Conservation (phyloP, 768 basidiomycete species). For the Dentipellis fragilis region DNA sequence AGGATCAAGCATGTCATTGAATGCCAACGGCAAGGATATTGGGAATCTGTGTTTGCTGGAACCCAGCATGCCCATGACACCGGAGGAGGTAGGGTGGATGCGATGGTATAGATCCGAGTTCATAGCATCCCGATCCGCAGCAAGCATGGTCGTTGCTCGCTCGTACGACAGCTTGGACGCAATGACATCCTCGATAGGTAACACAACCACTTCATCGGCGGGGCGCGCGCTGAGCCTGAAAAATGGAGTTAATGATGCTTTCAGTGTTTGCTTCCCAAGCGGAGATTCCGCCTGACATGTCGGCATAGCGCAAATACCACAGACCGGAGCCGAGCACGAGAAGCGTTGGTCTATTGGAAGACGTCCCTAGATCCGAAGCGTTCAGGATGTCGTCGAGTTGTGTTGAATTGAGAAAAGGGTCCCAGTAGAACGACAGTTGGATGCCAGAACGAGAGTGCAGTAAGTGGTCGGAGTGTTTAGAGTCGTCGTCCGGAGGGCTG, state of each 20-base stretch:
- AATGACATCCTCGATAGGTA: conserved; percentile 72
- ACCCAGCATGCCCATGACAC: background rate
- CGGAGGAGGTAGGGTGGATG: conserved; percentile 29
- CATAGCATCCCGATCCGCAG: conserved; percentile 83
- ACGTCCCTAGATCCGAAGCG: background rate
- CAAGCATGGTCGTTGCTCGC: conserved; percentile 58
- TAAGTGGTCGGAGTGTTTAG: conserved; percentile 61
- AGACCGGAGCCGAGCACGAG: conserved; percentile 80
- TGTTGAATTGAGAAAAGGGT: conserved; percentile 76
- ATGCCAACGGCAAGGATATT: conserved; percentile 61
- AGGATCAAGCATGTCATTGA: conserved; percentile 71
- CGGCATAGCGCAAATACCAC: conserved; percentile 79
- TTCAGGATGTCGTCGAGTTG: conserved; percentile 23
- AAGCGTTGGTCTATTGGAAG: conserved; percentile 40
- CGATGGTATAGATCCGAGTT: conserved; percentile 76
- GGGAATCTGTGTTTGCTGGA: background rate
- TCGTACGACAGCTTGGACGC: conserved; percentile 52
- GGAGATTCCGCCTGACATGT: conserved; percentile 61
- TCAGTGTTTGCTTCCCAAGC: conserved; percentile 75
- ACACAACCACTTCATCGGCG: conserved; percentile 66
- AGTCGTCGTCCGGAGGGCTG: conserved; percentile 40
- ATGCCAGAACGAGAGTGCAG: conserved; percentile 36
- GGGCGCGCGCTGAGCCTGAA: conserved; percentile 16
- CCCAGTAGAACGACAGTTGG: conserved; percentile 64
- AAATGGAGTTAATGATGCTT: conserved; percentile 41